These are phyloP conservation scores for Lactuca saligna DNA, from an alignment of 129 eudicot genomes.

Conservation along the genomic window DNA sequence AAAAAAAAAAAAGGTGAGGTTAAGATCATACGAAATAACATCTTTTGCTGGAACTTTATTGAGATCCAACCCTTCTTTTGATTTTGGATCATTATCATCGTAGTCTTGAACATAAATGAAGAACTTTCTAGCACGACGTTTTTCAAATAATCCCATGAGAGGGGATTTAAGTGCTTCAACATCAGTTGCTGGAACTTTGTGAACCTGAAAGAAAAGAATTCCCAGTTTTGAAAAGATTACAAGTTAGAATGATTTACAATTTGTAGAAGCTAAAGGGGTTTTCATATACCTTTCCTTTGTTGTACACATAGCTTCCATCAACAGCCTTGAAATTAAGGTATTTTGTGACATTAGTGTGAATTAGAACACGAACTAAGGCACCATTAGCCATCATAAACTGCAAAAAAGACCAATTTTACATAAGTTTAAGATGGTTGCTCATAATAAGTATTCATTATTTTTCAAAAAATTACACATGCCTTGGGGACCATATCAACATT, in stretches of 20 bases:
- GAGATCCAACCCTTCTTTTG: slow-evolving; percentile 66
- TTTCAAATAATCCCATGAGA: slow-evolving; percentile 68
- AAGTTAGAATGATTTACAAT: too few relatives aligned
- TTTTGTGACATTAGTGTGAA: slow-evolving; percentile 70
- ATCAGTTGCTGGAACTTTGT: slow-evolving; percentile 71
- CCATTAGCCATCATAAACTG: slow-evolving; percentile 88
- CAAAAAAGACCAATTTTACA: slow-evolving; percentile 22
- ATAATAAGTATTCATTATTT: neutral
- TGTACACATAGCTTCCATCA: slow-evolving; percentile 72
- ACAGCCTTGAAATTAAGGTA: slow-evolving; percentile 74
- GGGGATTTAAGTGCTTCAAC: slow-evolving; percentile 73
- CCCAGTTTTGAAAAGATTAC: neutral
- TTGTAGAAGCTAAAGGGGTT: neutral
- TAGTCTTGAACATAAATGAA: slow-evolving; percentile 67
- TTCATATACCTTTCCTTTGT: slow-evolving; percentile 56
- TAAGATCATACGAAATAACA: slow-evolving; percentile 54
- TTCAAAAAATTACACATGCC: slow-evolving; percentile 32
- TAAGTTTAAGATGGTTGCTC: neutral
- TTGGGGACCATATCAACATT: slow-evolving; percentile 71
- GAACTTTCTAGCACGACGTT: slow-evolving; percentile 65
- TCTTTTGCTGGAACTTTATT: slow-evolving; percentile 65
- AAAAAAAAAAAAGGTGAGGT: slow-evolving; percentile 2
- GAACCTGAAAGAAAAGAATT: slow-evolving; percentile 38
- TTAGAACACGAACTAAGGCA: slow-evolving; percentile 61
- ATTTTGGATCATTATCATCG: slow-evolving; percentile 56